Percentiles rank a stretch among this genome's conserved stretches.
Evolutionary conservation across 441 rosid species (phyloP).

Genomic region (Pelargonium citronellum): DNA sequence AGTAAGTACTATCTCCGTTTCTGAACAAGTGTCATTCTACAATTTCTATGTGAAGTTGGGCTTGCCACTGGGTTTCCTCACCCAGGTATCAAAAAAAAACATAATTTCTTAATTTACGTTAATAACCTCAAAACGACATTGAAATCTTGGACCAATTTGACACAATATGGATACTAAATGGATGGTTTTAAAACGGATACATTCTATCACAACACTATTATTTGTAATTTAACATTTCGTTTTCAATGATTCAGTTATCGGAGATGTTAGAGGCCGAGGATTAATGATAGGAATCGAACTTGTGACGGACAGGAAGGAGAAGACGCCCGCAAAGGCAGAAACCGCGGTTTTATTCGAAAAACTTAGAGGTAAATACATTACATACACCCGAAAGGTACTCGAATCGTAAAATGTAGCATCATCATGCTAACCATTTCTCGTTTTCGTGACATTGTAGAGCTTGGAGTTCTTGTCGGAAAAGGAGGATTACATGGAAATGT

Average conservation of each 20-base stretch:
- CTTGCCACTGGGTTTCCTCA: too few relatives aligned
- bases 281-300: conserved; percentile 80
- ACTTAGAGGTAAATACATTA: conserved; percentile 53
- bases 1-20: conserved; percentile 34
- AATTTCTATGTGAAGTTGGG: not conserved
- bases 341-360: conserved; percentile 67
- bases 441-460: conserved; percentile 38
- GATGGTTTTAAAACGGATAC: too few relatives aligned
- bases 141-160: too few relatives aligned
- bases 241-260: conserved; percentile 47
- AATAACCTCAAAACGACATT: too few relatives aligned
- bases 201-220: too few relatives aligned
- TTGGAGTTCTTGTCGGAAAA: conserved; percentile 74
- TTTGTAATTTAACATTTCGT: not conserved
- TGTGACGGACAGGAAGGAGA: conserved; percentile 62
- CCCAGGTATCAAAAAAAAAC: too few relatives aligned
- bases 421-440: conserved; percentile 1
- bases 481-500: conserved; percentile 85
- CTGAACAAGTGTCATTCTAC: not conserved
- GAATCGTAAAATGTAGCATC: too few relatives aligned
- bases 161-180: too few relatives aligned
- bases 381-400: too few relatives aligned
- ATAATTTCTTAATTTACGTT: too few relatives aligned
- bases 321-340: conserved; percentile 86
- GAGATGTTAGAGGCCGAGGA: conserved; percentile 88